Percentiles rank a stretch among this genome's conserved stretches.
Conservation (phyloP, 2,329 filamentous ascomycete genomes). For the Clonostachys rosea region DNA sequence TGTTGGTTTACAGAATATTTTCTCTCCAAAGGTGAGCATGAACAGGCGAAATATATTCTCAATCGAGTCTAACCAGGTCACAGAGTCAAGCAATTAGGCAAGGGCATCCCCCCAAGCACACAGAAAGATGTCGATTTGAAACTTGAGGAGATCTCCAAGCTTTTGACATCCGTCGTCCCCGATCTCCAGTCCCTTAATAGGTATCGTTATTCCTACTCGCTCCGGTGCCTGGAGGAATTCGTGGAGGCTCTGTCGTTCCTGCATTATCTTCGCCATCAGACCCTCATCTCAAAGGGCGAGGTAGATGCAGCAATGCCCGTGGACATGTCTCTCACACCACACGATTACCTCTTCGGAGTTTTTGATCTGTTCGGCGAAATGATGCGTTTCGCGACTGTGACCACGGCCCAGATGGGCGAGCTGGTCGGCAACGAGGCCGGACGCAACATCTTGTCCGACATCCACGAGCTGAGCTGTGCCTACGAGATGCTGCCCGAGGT, state of each 20-base stretch:
- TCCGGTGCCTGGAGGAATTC: slow-evolving; percentile 89
- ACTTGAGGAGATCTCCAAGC: slow-evolving; percentile 64
- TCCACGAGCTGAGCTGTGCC: slow-evolving; percentile 70
- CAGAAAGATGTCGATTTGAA: slow-evolving; percentile 66
- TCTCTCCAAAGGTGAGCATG: slow-evolving; percentile 7
- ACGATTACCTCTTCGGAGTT: slow-evolving; percentile 86
- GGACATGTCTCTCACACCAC: slow-evolving; percentile 62
- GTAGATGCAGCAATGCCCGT: slow-evolving; percentile 42
- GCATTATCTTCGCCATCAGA: slow-evolving; percentile 78
- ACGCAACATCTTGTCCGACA: slow-evolving; percentile 70
- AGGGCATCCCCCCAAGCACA: slow-evolving; percentile 63
- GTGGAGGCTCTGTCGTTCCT: slow-evolving; percentile 88
- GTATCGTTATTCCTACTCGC: slow-evolving; percentile 74
- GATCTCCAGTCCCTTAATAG: slow-evolving; percentile 78
- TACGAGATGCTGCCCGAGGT: slow-evolving; percentile 70
- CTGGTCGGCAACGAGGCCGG: slow-evolving; percentile 25
- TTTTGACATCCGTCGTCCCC: slow-evolving; percentile 62
- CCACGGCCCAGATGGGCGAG: slow-evolving; percentile 69
- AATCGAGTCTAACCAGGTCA: neutral
- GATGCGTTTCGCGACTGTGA: slow-evolving; percentile 93
- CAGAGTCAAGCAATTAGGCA: slow-evolving; percentile 60
- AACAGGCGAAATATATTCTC: neutral
- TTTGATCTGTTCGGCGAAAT: slow-evolving; percentile 95
- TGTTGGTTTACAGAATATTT: slow-evolving; percentile 6
- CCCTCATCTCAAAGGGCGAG: slow-evolving; percentile 64